Evolutionary conservation across 2,329 filamentous ascomycete species (phyloP).

Genomic region (Basipetospora chlamydospora): DNA sequence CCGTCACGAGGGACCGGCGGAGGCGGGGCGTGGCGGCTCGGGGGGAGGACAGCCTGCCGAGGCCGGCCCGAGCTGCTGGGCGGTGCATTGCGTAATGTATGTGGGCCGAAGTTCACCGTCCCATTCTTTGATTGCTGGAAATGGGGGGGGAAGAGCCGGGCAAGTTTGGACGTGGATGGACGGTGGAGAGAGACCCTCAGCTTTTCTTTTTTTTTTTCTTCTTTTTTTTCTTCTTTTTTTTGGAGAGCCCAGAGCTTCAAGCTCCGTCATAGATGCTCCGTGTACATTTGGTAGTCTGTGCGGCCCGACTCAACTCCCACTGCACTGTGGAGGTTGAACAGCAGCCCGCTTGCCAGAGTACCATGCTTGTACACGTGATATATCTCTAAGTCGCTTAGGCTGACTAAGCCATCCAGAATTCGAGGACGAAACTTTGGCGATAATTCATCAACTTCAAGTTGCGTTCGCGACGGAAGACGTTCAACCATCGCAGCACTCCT

Average conservation of each 20-base stretch:
- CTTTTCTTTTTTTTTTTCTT: neutral
- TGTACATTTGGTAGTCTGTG: no score
- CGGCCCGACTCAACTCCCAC: no score
- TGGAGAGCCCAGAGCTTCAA: neutral
- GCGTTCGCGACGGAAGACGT: no score
- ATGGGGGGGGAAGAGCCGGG: no score
- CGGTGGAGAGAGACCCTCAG: neutral
- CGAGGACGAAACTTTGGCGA: neutral
- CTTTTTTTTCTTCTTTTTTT: no score
- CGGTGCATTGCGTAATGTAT: constrained; percentile 1
- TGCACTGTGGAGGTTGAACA: no score
- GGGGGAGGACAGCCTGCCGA: neutral
- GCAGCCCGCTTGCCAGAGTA: no score
- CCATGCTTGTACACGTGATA: no score
- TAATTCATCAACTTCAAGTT: neutral
- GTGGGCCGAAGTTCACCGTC: neutral
- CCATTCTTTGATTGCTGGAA: neutral
- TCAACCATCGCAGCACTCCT: neutral
- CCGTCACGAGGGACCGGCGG: constrained; percentile 19
- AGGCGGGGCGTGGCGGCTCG: neutral
- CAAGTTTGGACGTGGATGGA: no score
- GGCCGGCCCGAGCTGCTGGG: constrained; percentile 2
- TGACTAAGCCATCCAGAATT: neutral
- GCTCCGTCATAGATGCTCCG: no score
- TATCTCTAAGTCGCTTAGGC: no score